Conservation (phyloP, 768 basidiomycete genomes). For the Mycena haematopus region DNA sequence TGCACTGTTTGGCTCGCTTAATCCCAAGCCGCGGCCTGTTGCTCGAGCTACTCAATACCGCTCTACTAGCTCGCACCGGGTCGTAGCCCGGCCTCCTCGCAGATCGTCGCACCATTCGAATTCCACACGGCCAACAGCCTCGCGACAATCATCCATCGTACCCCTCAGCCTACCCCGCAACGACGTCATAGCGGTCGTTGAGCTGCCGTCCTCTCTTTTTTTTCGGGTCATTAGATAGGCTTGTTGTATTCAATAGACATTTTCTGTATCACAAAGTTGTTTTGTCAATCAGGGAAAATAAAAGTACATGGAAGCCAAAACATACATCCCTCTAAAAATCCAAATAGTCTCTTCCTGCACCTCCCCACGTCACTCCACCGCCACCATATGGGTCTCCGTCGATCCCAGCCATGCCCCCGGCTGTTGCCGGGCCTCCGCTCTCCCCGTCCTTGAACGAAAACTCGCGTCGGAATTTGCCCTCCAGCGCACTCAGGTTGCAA, state of each 20-base stretch:
- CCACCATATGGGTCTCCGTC: slow-evolving; percentile 63
- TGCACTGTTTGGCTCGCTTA: slow-evolving; percentile 30
- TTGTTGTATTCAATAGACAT: not conserved
- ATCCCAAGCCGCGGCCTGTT: slow-evolving; percentile 26
- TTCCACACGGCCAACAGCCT: slow-evolving; percentile 8
- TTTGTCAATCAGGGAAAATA: not conserved
- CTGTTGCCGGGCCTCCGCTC: slow-evolving; percentile 31
- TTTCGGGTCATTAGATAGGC: not conserved
- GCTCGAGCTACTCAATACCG: slow-evolving; percentile 23
- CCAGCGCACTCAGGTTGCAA: slow-evolving; percentile 72
- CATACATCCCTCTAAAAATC: slow-evolving; percentile 48
- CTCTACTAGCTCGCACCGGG: slow-evolving; percentile 27
- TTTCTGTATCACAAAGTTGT: not conserved
- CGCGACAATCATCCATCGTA: slow-evolving; percentile 19
- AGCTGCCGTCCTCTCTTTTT: slow-evolving; percentile 3
- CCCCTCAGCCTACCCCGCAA: slow-evolving; percentile 13
- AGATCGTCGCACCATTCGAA: slow-evolving; percentile 16
- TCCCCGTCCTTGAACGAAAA: slow-evolving; percentile 82
- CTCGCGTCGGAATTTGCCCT: slow-evolving; percentile 82
- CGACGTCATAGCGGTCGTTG: slow-evolving; percentile 21
- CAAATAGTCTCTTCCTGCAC: slow-evolving; percentile 59
- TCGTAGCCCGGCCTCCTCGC: slow-evolving; percentile 29
- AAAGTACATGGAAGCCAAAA: not conserved
- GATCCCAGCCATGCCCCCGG: slow-evolving; percentile 29
- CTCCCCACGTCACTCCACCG: slow-evolving; percentile 39